Evolutionary conservation across 345 rosid genomes (phyloP).

Genomic region (Ceriops zippeliana): DNA sequence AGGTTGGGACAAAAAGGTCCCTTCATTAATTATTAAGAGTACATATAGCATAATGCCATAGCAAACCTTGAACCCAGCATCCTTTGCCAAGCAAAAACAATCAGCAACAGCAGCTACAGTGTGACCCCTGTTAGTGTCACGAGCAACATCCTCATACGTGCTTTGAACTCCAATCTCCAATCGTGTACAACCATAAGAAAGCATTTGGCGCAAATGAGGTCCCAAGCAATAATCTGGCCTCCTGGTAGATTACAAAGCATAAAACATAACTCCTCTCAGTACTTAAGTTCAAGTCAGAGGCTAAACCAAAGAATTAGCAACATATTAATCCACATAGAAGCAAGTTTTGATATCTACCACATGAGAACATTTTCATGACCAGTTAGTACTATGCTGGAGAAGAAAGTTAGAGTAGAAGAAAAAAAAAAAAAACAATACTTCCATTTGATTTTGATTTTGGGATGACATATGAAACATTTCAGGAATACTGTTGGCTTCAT

Average conservation of each 20-base stretch:
- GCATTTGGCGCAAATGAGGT: constrained; percentile 97
- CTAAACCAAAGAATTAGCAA: constrained; percentile 5
- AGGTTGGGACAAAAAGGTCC: neutral
- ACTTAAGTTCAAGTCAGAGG: neutral
- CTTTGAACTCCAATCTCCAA: constrained; percentile 99
- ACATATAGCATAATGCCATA: neutral
- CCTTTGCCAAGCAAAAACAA: constrained; percentile 96
- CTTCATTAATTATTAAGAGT: neutral
- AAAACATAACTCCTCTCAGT: neutral
- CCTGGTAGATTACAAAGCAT: constrained; percentile 38
- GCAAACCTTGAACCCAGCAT: constrained; percentile 95
- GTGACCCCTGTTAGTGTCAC: constrained; percentile 96
- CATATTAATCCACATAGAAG: neutral
- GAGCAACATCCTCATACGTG: constrained; percentile 99
- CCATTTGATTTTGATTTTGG: neutral
- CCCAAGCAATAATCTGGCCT: constrained; percentile 98
- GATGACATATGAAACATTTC: neutral
- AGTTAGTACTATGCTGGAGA: no score
- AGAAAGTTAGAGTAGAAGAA: neutral
- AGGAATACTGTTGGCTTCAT: neutral
- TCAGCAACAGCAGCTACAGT: constrained; percentile 98
- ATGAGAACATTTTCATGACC: no score
- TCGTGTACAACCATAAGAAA: constrained; percentile 90
- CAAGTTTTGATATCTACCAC: no score
- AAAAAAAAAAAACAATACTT: neutral